Evolutionary conservation across 169 alveolate species (phyloP).

Genomic region (Eimeria sp.): DNA sequence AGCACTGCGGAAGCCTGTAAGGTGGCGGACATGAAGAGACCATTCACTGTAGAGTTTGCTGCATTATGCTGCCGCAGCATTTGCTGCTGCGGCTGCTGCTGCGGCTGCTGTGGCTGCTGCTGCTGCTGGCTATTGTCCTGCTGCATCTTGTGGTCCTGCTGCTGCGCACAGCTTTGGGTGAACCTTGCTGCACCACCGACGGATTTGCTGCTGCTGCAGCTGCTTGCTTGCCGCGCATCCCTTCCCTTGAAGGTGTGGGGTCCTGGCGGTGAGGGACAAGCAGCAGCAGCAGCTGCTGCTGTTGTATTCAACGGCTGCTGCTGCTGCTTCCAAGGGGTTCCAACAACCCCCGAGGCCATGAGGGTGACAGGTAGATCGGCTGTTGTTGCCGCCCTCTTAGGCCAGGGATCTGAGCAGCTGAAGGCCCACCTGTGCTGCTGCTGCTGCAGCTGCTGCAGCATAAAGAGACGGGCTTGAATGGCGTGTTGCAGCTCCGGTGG

Average conservation of each 20-base stretch:
- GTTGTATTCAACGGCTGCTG: background rate
- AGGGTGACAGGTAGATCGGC: background rate
- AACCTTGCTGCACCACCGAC: background rate
- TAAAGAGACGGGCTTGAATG: slow-evolving; percentile 53
- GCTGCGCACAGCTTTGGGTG: slow-evolving; percentile 19
- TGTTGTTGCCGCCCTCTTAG: slow-evolving; percentile 49
- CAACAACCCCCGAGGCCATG: background rate
- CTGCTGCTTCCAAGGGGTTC: slow-evolving; percentile 26
- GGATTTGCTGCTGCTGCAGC: slow-evolving; percentile 23
- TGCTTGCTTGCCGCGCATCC: background rate
- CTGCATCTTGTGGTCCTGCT: slow-evolving; percentile 25
- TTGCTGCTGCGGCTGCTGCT: background rate
- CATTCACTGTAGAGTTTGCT: slow-evolving; percentile 24
- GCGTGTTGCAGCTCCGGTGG: slow-evolving; percentile 68
- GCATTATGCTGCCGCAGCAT: background rate
- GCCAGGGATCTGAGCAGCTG: slow-evolving; percentile 11
- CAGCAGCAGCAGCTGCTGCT: background rate
- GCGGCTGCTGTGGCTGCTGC: slow-evolving; percentile 22
- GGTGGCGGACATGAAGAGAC: slow-evolving; percentile 31
- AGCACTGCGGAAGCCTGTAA: slow-evolving; percentile 62
- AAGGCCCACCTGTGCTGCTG: background rate
- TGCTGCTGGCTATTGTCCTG: background rate
- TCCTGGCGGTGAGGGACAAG: background rate
- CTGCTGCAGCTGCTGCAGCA: slow-evolving; percentile 55
- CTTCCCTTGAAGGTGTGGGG: background rate